Evolutionary conservation across 306 rosid species (phyloP), one percentile per base, ranked within the genome.

Genomic region (Gynostemma pentaphyllum): DNA sequence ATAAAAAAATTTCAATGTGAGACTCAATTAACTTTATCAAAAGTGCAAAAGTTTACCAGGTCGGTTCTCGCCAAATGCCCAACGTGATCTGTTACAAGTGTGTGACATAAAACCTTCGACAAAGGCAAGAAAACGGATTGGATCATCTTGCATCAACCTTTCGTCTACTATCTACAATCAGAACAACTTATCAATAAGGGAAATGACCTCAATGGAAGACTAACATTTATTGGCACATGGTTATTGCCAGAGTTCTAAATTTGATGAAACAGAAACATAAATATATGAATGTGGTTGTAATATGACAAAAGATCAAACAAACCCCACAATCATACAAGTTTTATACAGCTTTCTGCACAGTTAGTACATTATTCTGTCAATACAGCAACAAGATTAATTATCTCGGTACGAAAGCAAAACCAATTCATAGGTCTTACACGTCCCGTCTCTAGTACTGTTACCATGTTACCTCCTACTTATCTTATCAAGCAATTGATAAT

Each of bases 171-270:
- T 61, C 50, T 23, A 40, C 36, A 40, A 41, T 61, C 66, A 61
- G 66, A 37, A 61, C 22, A 22, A 7, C 66, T 5, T 61, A 13
- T 61, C 34, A 13, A 40, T 4, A 27, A 60, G 39, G 37, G 37
- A 61, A 61, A 22, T 15, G 36, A 26, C 49, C 49, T 14, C 34
- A 40, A 21, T 61, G 22, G 40, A 60, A 49, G 44, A 40, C 34
- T 8, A 61, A 39, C 49, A 61, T 37, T 61, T 61, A 40, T 40
- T 40, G 66, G 66, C 66, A 61, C 66, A 61, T 61, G 49, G 46
- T 22, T 37, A 37, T 59, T 21, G 30, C 64, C 42, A n/a, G 65
- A 37, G 32, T 6, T 28, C 64, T 32, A 56, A 28, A 34, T 27
- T 18, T 34, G 10, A 56, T 36, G 26, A 34, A 56, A 56, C 45